These are phyloP conservation scores for Viola odorata DNA, from an alignment of 345 rosid genomes.

Conservation along the genomic window DNA sequence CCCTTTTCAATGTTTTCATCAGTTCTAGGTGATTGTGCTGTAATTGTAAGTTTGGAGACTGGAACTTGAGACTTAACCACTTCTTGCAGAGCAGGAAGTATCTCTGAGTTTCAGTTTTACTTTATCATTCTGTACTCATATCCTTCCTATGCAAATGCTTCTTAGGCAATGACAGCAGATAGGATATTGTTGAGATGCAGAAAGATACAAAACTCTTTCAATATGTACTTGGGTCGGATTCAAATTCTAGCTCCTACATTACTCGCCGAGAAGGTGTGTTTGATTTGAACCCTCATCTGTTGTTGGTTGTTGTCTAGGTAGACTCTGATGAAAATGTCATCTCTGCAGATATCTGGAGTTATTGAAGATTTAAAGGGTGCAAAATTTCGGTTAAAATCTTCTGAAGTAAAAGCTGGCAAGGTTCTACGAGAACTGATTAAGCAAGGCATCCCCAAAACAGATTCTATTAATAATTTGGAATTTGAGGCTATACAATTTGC, in stretches of 20 bases:
- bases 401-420: constrained; percentile 37
- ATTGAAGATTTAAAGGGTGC: constrained; percentile 27
- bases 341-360: constrained; percentile 36
- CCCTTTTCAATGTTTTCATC: too few relatives aligned
- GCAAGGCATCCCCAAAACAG: constrained; percentile 18
- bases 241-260: constrained; percentile 28
- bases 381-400: constrained; percentile 25
- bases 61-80: too few relatives aligned
- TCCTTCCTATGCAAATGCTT: not conserved
- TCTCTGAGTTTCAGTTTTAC: too few relatives aligned
- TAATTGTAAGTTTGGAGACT: too few relatives aligned
- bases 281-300: not conserved
- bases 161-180: constrained; percentile 30
- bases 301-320: not conserved
- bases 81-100: too few relatives aligned
- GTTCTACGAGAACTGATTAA: constrained; percentile 18
- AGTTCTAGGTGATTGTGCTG: too few relatives aligned
- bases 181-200: constrained; percentile 25
- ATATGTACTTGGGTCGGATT: constrained; percentile 25
- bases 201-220: constrained; percentile 19
- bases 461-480: constrained; percentile 20
- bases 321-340: not conserved
- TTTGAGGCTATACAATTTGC: constrained; percentile 26
- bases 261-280: constrained; percentile 33
- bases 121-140: too few relatives aligned